Evolutionary conservation across 108 stramenopile species (phyloP).

Genomic region (Discostella stelligeroides): DNA sequence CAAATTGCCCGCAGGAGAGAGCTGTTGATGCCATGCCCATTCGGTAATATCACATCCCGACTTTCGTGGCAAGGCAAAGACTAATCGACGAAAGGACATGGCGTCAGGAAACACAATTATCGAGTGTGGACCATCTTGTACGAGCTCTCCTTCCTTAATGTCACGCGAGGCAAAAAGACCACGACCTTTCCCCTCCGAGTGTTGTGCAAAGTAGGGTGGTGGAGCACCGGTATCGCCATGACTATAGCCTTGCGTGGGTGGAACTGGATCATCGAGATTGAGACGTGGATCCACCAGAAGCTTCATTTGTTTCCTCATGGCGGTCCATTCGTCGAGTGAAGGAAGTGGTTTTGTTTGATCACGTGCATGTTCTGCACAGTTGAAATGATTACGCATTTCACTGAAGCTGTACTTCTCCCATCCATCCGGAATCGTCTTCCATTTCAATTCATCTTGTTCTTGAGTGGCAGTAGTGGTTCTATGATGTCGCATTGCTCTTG

Average conservation of each 20-base stretch:
- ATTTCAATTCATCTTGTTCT: neutral
- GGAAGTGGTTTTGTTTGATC: conserved; percentile 7
- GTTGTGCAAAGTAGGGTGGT: neutral
- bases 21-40: conserved; percentile 9
- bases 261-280: neutral
- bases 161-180: neutral
- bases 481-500: too few species aligned
- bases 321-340: neutral
- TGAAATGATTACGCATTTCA: neutral
- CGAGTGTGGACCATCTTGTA: neutral
- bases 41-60: conserved; percentile 15
- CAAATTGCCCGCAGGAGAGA: neutral
- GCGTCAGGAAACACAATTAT: neutral
- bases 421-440: neutral
- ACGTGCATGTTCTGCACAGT: neutral
- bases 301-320: neutral
- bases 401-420: neutral
- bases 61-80: conserved; percentile 3
- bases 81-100: conserved; percentile 1
- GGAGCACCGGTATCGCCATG: neutral
- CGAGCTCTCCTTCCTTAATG: conserved; percentile 14
- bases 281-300: neutral
- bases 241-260: neutral
- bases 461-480: too few species aligned
- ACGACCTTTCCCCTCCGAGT: neutral